phyloP scores from a whole-genome alignment of 257 asterid genomes.

The Solanum verrucosum region DNA sequence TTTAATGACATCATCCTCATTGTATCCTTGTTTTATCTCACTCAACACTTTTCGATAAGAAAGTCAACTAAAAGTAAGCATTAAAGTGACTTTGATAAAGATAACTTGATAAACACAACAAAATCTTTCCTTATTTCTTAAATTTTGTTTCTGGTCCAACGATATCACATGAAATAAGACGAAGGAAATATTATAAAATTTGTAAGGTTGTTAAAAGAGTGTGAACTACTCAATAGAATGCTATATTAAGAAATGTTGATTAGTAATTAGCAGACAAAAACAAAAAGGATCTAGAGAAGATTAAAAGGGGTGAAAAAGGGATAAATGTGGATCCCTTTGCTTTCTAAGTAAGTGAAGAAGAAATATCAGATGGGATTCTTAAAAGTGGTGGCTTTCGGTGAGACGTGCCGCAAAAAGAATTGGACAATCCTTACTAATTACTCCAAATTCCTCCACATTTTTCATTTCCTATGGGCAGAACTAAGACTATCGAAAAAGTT shows the following conservation, averaged over 20 bases:
- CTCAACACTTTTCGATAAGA: not conserved
- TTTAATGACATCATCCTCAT: not conserved
- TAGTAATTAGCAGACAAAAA: not conserved
- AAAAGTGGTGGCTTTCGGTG: conserved; percentile 18
- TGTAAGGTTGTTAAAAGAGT: not conserved
- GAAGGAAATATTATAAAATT: not conserved
- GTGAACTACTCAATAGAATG: not conserved
- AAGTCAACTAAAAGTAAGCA: not conserved
- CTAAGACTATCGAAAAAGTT: not conserved
- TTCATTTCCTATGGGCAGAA: not conserved
- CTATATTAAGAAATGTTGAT: not conserved
- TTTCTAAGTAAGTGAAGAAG: not conserved
- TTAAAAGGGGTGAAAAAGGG: not conserved
- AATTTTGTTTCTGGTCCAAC: not conserved
- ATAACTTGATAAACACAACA: too few species aligned
- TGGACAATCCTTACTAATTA: not conserved
- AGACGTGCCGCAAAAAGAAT: conserved; percentile 34
- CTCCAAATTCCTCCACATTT: not conserved
- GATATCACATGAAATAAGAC: not conserved
- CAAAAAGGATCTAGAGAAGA: not conserved
- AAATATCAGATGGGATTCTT: not conserved
- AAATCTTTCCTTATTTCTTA: too few species aligned
- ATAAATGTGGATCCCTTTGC: not conserved
- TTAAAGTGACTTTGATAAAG: not conserved
- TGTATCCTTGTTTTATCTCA: too few species aligned